phyloP scores from a whole-genome alignment of 768 basidiomycete genomes.

The Boletus insuetus region DNA sequence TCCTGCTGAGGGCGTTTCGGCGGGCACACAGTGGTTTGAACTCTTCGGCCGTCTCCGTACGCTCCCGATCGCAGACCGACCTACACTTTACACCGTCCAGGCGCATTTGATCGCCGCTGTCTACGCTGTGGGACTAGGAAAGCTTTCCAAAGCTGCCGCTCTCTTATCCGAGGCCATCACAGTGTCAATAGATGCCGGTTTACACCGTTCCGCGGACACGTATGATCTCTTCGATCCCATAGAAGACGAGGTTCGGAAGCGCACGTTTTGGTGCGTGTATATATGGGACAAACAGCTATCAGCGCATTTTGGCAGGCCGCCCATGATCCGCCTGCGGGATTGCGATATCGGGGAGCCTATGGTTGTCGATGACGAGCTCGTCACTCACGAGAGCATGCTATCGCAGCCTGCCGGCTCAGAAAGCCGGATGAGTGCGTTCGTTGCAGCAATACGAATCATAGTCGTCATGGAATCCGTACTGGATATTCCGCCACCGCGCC shows the following conservation, averaged over 20 bases:
- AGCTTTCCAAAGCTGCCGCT: constrained; percentile 82
- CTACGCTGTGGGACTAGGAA: constrained; percentile 88
- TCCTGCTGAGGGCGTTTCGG: constrained; percentile 79
- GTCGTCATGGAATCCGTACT: constrained; percentile 87
- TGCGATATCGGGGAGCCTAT: constrained; percentile 90
- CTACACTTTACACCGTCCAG: constrained; percentile 90
- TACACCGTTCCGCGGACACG: constrained; percentile 83
- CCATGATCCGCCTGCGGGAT: constrained; percentile 82
- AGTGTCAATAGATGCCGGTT: constrained; percentile 82
- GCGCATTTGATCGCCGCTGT: constrained; percentile 89
- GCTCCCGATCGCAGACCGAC: constrained; percentile 84
- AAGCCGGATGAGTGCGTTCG: constrained; percentile 79
- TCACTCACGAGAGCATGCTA: constrained; percentile 68
- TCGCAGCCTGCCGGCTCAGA: constrained; percentile 69
- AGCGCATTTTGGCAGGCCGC: constrained; percentile 86
- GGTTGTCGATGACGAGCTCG: constrained; percentile 85
- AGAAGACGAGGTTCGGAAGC: constrained; percentile 88
- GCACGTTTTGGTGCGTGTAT: constrained; percentile 96
- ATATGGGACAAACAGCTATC: constrained; percentile 94
- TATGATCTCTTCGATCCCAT: constrained; percentile 87
- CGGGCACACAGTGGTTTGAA: constrained; percentile 91
- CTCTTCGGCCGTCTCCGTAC: constrained; percentile 83
- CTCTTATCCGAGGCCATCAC: constrained; percentile 86
- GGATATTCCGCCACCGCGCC: constrained; percentile 68
- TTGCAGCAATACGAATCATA: constrained; percentile 72